Base-by-base conservation (phyloP, 1,284 basidiomycete species). In the Ustilago crameri region DNA sequence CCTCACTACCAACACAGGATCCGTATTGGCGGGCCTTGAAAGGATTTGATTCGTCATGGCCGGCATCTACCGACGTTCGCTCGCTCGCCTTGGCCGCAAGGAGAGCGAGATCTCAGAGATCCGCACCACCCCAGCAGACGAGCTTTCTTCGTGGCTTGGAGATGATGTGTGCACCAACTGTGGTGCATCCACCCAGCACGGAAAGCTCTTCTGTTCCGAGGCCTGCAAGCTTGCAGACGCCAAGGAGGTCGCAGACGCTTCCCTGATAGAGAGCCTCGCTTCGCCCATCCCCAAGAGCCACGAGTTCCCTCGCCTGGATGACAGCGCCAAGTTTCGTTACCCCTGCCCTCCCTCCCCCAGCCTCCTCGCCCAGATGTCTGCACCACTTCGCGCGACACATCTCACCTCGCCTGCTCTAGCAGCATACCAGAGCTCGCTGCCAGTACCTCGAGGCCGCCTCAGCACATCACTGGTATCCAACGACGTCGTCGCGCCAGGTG, bases 91-190 rank as follows among this genome's bases (percentile, higher is more conserved):
- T 41, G 56, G 60, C n/a, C 64, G 70, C 46, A 59, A 61, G 43
- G 53, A 73, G 47, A 57, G 51, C 56, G 64, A 68, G 30, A 49
- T 67, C 55, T 52, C 60, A 12, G 75, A 74, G 41, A 70, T 62
- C 24, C 60, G 60, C 40, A 55, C 63, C 34, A 77, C 74, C 4
- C 74, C 75, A 2, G 57, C 70, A 38, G 72, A 77, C 50, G 75
- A 77, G 61, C 69, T 69, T 35, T 67, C 75, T 10, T 74, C 72
- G n/a, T 77, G 75, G 75, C 64, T 77, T 17, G 59, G 62, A 37
- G 75, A 77, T 44, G 75, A 77, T 44, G 68, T 76, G 24, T 77
- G 75, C 64, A 68, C 73, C 53, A 75, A 73, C 60, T 77, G 75
- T 57, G 69, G 69, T n/a, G 58, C 56, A 14, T 51, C 64, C 4